These are phyloP conservation scores for Anthoceros angustus DNA, from an alignment of 225 moss, liverwort and hornwort species.

Conservation along the genomic window DNA sequence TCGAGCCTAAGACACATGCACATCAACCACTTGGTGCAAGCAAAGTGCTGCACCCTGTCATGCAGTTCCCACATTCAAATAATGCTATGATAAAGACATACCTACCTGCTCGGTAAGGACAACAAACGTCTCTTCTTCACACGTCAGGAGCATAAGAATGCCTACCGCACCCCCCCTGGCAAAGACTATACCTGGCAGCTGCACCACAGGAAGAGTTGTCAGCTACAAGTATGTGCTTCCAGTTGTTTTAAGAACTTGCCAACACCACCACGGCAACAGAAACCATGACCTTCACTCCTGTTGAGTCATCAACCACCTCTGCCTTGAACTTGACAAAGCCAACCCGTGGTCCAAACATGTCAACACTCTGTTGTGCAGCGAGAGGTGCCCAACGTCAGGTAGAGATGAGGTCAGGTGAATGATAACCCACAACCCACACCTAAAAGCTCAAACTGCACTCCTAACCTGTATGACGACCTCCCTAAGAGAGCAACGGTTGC, in stretches of 20 bases:
- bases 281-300: conserved; percentile 52
- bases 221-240: background rate
- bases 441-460: background rate
- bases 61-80: background rate
- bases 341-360: conserved; percentile 71
- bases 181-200: conserved; percentile 89
- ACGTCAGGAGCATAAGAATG: conserved; percentile 67
- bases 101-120: conserved; percentile 76
- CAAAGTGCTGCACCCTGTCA: background rate
- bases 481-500: conserved; percentile 44
- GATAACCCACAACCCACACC: background rate
- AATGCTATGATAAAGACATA: background rate
- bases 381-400: conserved; percentile 4
- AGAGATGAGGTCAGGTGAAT: conserved; percentile 1
- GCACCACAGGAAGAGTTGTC: background rate
- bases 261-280: background rate
- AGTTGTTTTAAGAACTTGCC: background rate
- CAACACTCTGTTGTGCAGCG: conserved; percentile 45
- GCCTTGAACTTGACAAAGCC: conserved; percentile 98
- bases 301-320: conserved; percentile 59
- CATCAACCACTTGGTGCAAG: background rate
- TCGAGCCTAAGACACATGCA: conserved; percentile 33
- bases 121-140: conserved; percentile 64
- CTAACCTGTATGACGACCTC: conserved; percentile 67
- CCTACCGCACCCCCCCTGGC: conserved; percentile 84